Evolutionary conservation across 176 grass and related monocot species (phyloP).

Genomic region (Echinochloa phyllopogon): DNA sequence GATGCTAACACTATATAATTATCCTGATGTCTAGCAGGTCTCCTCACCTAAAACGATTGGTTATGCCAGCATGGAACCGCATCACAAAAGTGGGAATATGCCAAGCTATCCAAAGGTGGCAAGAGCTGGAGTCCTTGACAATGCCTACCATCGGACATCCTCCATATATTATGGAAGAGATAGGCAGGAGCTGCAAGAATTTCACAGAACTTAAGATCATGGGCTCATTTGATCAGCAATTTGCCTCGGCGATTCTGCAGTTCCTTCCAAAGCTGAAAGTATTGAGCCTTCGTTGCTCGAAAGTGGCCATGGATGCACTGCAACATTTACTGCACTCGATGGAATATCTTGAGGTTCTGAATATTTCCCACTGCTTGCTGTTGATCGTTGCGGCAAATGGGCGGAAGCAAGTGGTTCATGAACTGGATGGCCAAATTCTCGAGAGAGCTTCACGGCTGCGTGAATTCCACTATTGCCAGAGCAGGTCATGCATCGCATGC

Average conservation of each 20-base stretch:
- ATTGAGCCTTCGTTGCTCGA: constrained; percentile 87
- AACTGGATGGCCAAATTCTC: constrained; percentile 58
- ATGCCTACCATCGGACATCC: constrained; percentile 83
- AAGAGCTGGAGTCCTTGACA: constrained; percentile 82
- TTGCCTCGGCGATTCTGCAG: constrained; percentile 58
- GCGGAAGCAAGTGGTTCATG: constrained; percentile 67
- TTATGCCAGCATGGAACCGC: constrained; percentile 98
- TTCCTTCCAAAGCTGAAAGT: constrained; percentile 88
- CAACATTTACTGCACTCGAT: constrained; percentile 58
- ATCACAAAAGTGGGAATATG: constrained; percentile 73
- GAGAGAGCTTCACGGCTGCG: constrained; percentile 63
- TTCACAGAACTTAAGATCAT: constrained; percentile 94
- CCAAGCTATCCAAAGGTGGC: constrained; percentile 78
- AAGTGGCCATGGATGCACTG: constrained; percentile 72
- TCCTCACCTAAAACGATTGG: constrained; percentile 74
- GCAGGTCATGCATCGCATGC: constrained; percentile 63
- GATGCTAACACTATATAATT: constrained; percentile 3
- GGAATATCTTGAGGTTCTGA: constrained; percentile 77
- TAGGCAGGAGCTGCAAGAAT: constrained; percentile 78
- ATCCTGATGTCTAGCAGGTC: constrained; percentile 58
- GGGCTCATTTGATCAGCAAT: constrained; percentile 73
- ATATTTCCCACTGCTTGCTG: constrained; percentile 91
- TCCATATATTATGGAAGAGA: constrained; percentile 88
- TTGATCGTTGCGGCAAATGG: constrained; percentile 49
- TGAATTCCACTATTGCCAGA: constrained; percentile 81